Percentiles rank a stretch among this genome's conserved stretches.
phyloP scores from a whole-genome alignment of 192 early-diverging fungal genomes.

The Entophlyctis luteolus region DNA sequence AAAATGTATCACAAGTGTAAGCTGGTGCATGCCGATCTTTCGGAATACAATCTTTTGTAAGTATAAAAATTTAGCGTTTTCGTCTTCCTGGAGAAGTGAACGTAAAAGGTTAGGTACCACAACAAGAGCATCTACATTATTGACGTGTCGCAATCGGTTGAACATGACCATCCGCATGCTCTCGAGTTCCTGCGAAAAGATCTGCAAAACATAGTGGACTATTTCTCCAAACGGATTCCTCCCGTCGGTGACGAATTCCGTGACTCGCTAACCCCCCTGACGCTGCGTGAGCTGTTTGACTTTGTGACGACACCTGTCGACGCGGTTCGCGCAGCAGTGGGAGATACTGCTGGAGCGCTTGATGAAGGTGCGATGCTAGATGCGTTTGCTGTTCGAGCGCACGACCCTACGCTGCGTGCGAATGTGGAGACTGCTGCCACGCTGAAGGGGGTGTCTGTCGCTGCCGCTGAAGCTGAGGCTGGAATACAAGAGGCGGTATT shows the following conservation, averaged over 20 bases:
- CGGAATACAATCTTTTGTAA: slow-evolving; percentile 94
- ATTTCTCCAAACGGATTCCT: slow-evolving; percentile 72
- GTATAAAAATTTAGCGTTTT: slow-evolving; percentile 10
- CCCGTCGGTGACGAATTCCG: slow-evolving; percentile 30
- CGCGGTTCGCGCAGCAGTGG: slow-evolving; percentile 6
- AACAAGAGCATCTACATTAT: slow-evolving; percentile 81
- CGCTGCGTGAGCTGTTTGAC: slow-evolving; percentile 79
- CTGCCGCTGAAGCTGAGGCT: slow-evolving; percentile 31
- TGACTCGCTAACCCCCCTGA: slow-evolving; percentile 39
- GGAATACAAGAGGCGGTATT: slow-evolving; percentile 86
- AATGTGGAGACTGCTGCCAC: background rate
- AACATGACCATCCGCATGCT: slow-evolving; percentile 96
- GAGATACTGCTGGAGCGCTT: slow-evolving; percentile 38
- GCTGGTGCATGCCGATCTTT: slow-evolving; percentile 96
- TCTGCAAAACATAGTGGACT: slow-evolving; percentile 88
- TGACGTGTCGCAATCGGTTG: slow-evolving; percentile 97
- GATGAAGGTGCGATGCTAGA: slow-evolving; percentile 63
- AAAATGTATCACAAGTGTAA: slow-evolving; percentile 87
- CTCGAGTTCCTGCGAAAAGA: slow-evolving; percentile 95
- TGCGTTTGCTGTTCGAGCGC: slow-evolving; percentile 29
- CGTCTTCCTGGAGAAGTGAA: background rate
- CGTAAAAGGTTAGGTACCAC: slow-evolving; percentile 58
- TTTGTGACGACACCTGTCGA: slow-evolving; percentile 60
- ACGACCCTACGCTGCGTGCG: background rate
- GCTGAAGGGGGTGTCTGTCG: background rate